A percentile compares a stretch with the other conserved stretches of the same genome.
phyloP scores from a whole-genome alignment of 352 stramenopile species.

The Globisporangium viniferum region DNA sequence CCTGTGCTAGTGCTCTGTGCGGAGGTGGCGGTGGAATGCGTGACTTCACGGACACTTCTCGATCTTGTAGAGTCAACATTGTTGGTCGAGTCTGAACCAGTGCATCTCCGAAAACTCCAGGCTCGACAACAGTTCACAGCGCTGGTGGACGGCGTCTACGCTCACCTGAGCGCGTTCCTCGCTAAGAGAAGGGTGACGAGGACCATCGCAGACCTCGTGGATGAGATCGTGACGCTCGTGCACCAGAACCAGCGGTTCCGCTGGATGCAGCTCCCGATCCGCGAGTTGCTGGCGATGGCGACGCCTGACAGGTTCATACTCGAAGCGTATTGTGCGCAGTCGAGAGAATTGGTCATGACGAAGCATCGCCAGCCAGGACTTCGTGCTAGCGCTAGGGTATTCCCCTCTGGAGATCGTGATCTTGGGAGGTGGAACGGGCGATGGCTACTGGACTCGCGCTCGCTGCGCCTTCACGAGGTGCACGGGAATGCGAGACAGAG shows the following conservation, averaged over 20 bases:
- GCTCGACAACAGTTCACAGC: background rate
- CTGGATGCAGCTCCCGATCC: constrained; percentile 4
- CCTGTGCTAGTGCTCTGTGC: background rate
- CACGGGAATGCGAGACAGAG: background rate
- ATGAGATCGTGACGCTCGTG: constrained; percentile 28
- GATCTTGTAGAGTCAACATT: background rate
- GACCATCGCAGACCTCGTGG: constrained; percentile 24
- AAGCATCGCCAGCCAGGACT: too few species aligned
- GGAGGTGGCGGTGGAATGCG: background rate
- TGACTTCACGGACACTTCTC: background rate
- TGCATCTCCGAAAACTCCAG: background rate
- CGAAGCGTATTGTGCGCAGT: constrained; percentile 10
- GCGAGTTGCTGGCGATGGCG: constrained; percentile 16
- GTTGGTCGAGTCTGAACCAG: background rate
- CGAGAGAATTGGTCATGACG: constrained; percentile 3
- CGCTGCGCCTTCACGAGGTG: constrained; percentile 6
- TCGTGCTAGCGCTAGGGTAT: background rate
- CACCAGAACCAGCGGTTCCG: constrained; percentile 16
- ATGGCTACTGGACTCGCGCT: constrained; percentile 18
- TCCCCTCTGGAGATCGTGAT: background rate
- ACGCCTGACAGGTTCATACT: constrained; percentile 8
- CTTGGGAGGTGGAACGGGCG: constrained; percentile 10
- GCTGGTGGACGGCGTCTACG: background rate
- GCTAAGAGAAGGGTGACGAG: background rate
- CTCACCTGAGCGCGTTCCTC: background rate